Conservation (phyloP, 805 yeast genomes). For the Saturnispora mendoncae region DNA sequence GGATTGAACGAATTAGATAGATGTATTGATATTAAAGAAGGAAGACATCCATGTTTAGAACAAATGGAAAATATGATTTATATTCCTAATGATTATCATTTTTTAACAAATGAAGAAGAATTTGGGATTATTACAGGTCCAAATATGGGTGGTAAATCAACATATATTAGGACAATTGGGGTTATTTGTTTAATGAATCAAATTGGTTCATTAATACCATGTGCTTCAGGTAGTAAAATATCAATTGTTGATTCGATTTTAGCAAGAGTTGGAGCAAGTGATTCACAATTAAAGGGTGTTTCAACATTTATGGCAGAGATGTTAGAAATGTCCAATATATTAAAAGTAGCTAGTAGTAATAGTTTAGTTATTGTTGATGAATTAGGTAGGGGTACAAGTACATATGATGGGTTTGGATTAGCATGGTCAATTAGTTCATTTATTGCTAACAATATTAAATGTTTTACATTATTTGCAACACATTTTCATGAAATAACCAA, state of each 20-base stretch:
- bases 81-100: constrained; percentile 79
- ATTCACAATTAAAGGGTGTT: constrained; percentile 92
- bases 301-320: constrained; percentile 96
- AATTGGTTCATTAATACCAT: constrained; percentile 84
- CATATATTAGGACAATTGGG: constrained; percentile 84
- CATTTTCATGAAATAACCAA: constrained; percentile 95
- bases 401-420: constrained; percentile 95
- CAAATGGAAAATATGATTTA: constrained; percentile 85
- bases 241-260: constrained; percentile 84
- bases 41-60: constrained; percentile 93
- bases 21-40: constrained; percentile 49
- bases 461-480: constrained; percentile 89
- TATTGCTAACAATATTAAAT: constrained; percentile 57
- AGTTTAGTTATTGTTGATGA: constrained; percentile 89
- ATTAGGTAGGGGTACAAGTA: constrained; percentile 88
- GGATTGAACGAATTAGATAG: constrained; percentile 39
- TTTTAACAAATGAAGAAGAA: constrained; percentile 46
- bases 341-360: constrained; percentile 66
- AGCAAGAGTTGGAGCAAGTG: constrained; percentile 98
- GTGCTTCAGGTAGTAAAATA: constrained; percentile 59
- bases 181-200: constrained; percentile 82
- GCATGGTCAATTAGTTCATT: constrained; percentile 95
- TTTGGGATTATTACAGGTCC: constrained; percentile 91
- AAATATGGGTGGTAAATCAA: constrained; percentile 96
- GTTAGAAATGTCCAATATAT: constrained; percentile 86